phyloP scores from a whole-genome alignment of 768 basidiomycete genomes.

The Coprinopsis sp. region DNA sequence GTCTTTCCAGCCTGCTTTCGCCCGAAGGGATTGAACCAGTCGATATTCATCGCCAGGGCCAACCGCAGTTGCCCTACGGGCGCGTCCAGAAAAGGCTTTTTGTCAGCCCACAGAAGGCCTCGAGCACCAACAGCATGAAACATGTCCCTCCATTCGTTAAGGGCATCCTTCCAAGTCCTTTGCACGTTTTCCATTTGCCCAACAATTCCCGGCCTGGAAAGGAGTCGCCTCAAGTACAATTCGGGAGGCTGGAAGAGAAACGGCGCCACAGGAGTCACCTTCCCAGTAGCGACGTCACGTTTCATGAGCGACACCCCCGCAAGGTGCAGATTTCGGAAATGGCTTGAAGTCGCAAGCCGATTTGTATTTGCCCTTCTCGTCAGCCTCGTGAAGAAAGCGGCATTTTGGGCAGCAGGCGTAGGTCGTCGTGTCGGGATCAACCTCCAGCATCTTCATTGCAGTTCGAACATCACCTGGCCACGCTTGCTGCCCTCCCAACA shows the following conservation, averaged over 20 bases:
- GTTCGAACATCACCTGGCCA: background rate
- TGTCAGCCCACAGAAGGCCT: background rate
- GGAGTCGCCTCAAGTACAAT: background rate
- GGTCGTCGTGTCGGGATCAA: background rate
- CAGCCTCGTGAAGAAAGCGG: background rate
- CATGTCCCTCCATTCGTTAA: background rate
- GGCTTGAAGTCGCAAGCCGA: background rate
- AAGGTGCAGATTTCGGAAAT: background rate
- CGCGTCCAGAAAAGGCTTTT: constrained; percentile 12
- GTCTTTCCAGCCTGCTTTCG: constrained; percentile 21
- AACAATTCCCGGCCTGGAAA: constrained; percentile 5
- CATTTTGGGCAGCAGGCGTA: background rate
- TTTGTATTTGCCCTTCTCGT: background rate
- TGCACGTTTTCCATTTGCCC: constrained; percentile 15
- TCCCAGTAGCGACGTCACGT: background rate
- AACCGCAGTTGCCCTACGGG: constrained; percentile 15
- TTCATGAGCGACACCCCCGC: background rate
- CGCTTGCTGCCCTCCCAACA: background rate
- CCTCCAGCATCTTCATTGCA: background rate
- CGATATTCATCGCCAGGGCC: constrained; percentile 23
- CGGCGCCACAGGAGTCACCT: background rate
- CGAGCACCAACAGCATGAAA: background rate
- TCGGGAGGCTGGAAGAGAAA: background rate
- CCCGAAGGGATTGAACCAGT: constrained; percentile 29
- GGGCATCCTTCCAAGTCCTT: background rate